These are phyloP conservation scores for Solanum appendiculatum DNA, from an alignment of 257 asterid genomes.

Conservation along the genomic window DNA sequence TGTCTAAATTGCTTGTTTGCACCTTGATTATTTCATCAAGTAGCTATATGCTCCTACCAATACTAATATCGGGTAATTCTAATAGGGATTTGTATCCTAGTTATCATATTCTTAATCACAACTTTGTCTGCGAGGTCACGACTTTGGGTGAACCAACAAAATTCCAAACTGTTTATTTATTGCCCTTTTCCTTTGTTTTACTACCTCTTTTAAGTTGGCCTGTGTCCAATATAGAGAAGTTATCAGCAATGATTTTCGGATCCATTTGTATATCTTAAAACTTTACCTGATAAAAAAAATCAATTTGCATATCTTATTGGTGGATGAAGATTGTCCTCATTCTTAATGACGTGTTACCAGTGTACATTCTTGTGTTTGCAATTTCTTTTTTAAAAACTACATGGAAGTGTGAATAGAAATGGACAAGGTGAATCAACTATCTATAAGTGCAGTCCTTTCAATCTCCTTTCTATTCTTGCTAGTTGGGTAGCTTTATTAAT, in stretches of 20 bases:
- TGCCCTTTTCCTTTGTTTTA: too few relatives aligned
- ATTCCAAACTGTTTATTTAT: too few relatives aligned
- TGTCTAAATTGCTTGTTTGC: too few relatives aligned
- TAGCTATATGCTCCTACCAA: too few relatives aligned
- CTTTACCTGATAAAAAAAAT: not conserved
- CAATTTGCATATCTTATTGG: not conserved
- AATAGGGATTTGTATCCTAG: too few relatives aligned
- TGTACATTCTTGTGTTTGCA: not conserved
- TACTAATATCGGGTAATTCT: too few relatives aligned
- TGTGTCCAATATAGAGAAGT: too few relatives aligned
- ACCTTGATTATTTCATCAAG: too few relatives aligned
- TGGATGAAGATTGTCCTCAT: not conserved
- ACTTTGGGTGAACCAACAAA: too few relatives aligned
- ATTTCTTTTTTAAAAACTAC: not conserved
- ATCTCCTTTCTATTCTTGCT: not conserved
- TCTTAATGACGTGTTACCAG: not conserved
- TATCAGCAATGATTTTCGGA: not conserved
- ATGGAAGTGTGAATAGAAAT: not conserved
- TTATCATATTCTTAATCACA: too few relatives aligned
- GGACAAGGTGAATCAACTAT: not conserved
- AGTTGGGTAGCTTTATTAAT: not conserved
- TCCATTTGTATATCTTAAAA: not conserved
- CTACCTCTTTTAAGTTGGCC: too few relatives aligned
- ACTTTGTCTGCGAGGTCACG: too few relatives aligned
- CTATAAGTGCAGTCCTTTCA: not conserved